Evolutionary conservation across 2,329 filamentous ascomycete genomes (phyloP).

Genomic region (Didymella keratinophila): DNA sequence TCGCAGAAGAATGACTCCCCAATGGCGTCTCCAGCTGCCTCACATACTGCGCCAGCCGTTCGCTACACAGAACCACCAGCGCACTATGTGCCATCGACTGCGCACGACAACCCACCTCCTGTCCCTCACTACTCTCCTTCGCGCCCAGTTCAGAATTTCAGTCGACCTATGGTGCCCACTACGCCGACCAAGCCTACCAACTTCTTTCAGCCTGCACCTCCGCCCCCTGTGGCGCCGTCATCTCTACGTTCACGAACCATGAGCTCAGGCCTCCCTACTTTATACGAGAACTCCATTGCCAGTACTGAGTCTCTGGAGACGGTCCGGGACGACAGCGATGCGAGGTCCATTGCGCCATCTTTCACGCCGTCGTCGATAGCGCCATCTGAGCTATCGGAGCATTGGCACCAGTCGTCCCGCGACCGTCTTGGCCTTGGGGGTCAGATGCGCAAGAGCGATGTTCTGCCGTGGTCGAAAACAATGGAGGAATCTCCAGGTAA

Average conservation of each 20-base stretch:
- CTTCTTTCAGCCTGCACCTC: slow-evolving; percentile 19
- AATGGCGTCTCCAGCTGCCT: slow-evolving; percentile 12
- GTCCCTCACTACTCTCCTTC: slow-evolving; percentile 28
- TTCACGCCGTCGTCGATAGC: slow-evolving; percentile 40
- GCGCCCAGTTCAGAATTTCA: slow-evolving; percentile 36
- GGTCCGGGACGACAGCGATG: slow-evolving; percentile 26
- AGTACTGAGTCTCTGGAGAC: slow-evolving; percentile 33
- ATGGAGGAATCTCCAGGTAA: slow-evolving; percentile 19
- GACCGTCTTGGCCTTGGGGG: slow-evolving; percentile 50
- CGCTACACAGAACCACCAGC: slow-evolving; percentile 12
- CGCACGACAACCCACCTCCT: slow-evolving; percentile 10
- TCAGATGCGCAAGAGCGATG: slow-evolving; percentile 43
- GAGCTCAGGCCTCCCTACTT: slow-evolving; percentile 38
- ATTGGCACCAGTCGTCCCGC: slow-evolving; percentile 47
- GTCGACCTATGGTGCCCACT: slow-evolving; percentile 27
- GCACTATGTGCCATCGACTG: slow-evolving; percentile 10
- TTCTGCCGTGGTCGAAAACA: slow-evolving; percentile 42
- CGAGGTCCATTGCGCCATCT: slow-evolving; percentile 36
- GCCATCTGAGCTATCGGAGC: slow-evolving; percentile 47
- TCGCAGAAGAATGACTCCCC: slow-evolving; percentile 21
- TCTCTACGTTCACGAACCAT: slow-evolving; percentile 26
- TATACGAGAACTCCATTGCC: slow-evolving; percentile 44
- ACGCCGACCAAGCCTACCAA: slow-evolving; percentile 11
- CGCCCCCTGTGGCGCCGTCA: slow-evolving; percentile 19
- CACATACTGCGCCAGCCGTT: background rate